These are phyloP conservation scores for Thelephora ganbajun DNA, from an alignment of 768 basidiomycete genomes.

Conservation along the genomic window DNA sequence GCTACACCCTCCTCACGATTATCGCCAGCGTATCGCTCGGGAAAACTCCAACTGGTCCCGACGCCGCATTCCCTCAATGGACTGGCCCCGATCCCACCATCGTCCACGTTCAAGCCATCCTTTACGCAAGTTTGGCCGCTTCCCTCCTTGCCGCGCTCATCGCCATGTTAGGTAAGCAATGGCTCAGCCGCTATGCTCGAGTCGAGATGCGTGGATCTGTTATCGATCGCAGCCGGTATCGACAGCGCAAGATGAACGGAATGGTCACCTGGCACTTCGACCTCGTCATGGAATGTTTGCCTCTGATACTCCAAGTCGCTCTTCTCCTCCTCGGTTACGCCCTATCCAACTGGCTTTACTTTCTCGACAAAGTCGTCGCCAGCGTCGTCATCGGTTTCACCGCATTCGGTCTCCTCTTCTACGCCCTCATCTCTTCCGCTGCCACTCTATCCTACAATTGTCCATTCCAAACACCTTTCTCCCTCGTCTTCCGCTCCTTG, in stretches of 20 bases:
- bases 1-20: no score
- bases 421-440: conserved; percentile 4
- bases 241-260: conserved; percentile 9
- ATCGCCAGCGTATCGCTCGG: no score
- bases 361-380: conserved; percentile 3
- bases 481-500: conserved; percentile 5
- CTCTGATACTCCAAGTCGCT: conserved; percentile 7
- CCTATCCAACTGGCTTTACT: conserved; percentile 3
- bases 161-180: conserved; percentile 11
- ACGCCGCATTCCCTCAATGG: conserved; percentile 3
- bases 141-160: conserved; percentile 9
- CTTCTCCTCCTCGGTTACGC: conserved; percentile 9
- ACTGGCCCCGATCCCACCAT: conserved; percentile 4
- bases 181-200: conserved; percentile 5
- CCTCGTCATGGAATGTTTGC: conserved; percentile 6
- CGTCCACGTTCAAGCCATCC: conserved; percentile 7
- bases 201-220: conserved; percentile 3
- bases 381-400: conserved; percentile 4
- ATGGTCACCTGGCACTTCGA: conserved; percentile 9
- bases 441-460: conserved; percentile 6
- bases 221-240: conserved; percentile 6
- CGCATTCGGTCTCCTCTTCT: conserved; percentile 5
- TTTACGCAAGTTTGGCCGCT: conserved; percentile 8
- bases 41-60: background rate
- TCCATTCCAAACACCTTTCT: conserved; percentile 11